Percentiles rank a stretch among this genome's conserved stretches.
These are phyloP conservation scores for Wickerhamomyces alni DNA, from an alignment of 805 yeast genomes.

Conservation along the genomic window DNA sequence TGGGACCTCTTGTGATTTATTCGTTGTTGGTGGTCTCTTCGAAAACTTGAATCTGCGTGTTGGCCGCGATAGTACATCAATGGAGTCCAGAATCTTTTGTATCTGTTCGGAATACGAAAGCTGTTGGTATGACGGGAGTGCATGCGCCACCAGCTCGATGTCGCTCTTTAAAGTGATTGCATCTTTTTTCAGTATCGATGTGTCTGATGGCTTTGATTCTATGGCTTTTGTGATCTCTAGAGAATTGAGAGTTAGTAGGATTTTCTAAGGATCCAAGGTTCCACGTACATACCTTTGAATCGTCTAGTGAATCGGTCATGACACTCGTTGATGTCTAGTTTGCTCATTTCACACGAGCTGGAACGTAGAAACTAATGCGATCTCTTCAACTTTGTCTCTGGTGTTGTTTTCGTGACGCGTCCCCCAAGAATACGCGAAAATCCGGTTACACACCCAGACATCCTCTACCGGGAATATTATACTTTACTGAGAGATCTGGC, in stretches of 20 bases:
- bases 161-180: slow-evolving; percentile 6
- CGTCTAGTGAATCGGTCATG: slow-evolving; percentile 5
- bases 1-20: not conserved
- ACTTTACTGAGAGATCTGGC: no score
- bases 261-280: not conserved
- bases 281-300: slow-evolving; percentile 10
- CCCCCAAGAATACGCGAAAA: no score
- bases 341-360: not conserved
- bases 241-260: not conserved
- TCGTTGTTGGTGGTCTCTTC: slow-evolving; percentile 3
- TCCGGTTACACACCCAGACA: not conserved
- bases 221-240: not conserved
- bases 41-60: slow-evolving; percentile 7
- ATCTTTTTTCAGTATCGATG: not conserved
- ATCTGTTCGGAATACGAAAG: slow-evolving; percentile 15
- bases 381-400: not conserved
- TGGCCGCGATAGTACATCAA: slow-evolving; percentile 1
- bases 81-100: slow-evolving; percentile 3
- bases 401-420: no score
- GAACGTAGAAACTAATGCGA: not conserved
- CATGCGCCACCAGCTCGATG: slow-evolving; percentile 13
- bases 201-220: not conserved
- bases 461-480: no score
- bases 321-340: slow-evolving; percentile 5
- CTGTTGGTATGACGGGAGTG: slow-evolving; percentile 18